Base-by-base conservation (phyloP, 2,329 filamentous ascomycete species). In the Paraphaeosphaeria minitans region DNA sequence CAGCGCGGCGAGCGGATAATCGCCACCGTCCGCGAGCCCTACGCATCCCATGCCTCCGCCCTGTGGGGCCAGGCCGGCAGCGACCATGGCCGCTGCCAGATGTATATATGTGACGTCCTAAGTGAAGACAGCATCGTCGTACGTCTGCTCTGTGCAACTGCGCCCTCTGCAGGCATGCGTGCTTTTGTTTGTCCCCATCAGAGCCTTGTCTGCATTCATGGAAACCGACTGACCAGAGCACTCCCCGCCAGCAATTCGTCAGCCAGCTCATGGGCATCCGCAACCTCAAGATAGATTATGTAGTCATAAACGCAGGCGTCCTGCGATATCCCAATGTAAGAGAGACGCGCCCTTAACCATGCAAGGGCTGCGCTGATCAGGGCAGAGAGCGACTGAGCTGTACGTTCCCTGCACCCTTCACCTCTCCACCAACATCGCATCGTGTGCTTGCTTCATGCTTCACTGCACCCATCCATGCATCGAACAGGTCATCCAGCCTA, bases 301-400 rank as follows among this genome's bases (percentile, higher is more conserved):
- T 84, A 41, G 79, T 87, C n/a, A 63, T 86, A 55, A 86, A 85
- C 73, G 84, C 84, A 33, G 84, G 84, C 48, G 79, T 86, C 6
- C 67, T 85, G 64, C 77, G 80, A 65, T 86, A 85, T 72, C 83
- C 84, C 4, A 84, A 84, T 76, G 83, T 85, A 76, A 75, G 79
- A 69, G 56, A 69, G 56, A 47, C 55, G 60, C 60, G 45, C 50
- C 58, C 42, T 35, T 37, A 16, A 46, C 24, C 24, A 31, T 19
- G 2, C 21, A 29, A 31, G 50, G 43, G 10, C 31, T 43, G 22
- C 42, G 67, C 70, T 75, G 71, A 73, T 60, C 55, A 43, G 58
- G 53, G 50, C 67, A 83, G 81, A 80, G 82, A 77, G 81, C 82
- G 43, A 82, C 80, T 58, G 81, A 83, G 66, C 67, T 82, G 80